A percentile compares a stretch with the other conserved stretches of the same genome.
Conservation (phyloP, 331 rosid species). For the Erythrophleum ivorense region DNA sequence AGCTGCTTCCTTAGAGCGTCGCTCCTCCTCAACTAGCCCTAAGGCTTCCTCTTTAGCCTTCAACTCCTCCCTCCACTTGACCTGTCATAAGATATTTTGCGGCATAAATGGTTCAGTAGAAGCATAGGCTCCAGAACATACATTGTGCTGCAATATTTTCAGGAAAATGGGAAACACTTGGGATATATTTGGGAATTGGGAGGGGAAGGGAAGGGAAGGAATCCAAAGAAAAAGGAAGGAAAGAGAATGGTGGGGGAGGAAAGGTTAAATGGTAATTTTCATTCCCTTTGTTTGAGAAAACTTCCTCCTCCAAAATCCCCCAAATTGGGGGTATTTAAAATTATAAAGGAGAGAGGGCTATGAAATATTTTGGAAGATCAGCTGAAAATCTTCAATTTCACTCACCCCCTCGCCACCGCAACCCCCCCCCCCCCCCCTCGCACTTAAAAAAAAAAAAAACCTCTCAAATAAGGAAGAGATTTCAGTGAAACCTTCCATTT, state of each 20-base stretch:
- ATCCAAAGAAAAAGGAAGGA: not conserved
- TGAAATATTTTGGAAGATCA: not conserved
- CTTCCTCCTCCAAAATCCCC: not conserved
- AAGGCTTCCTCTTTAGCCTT: constrained; percentile 79
- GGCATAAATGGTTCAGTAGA: constrained; percentile 27
- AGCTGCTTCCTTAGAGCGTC: constrained; percentile 73
- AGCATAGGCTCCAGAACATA: not conserved
- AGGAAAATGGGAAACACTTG: not conserved
- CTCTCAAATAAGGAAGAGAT: not conserved
- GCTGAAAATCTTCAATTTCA: not conserved
- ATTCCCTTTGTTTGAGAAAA: not conserved
- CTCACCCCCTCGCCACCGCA: no score
- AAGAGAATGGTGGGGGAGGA: not conserved
- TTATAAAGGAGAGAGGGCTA: not conserved
- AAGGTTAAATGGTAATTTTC: not conserved
- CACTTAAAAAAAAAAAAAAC: no score
- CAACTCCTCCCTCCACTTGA: constrained; percentile 75
- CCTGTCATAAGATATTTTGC: constrained; percentile 52
- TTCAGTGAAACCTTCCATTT: not conserved
- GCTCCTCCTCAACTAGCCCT: constrained; percentile 71
- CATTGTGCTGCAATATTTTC: not conserved
- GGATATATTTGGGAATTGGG: not conserved
- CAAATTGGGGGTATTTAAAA: not conserved
- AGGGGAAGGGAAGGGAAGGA: not conserved
- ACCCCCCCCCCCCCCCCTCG: no score